These are phyloP conservation scores for Arachnomyces sp. DNA, from an alignment of 2,329 filamentous ascomycete species.

Conservation along the genomic window DNA sequence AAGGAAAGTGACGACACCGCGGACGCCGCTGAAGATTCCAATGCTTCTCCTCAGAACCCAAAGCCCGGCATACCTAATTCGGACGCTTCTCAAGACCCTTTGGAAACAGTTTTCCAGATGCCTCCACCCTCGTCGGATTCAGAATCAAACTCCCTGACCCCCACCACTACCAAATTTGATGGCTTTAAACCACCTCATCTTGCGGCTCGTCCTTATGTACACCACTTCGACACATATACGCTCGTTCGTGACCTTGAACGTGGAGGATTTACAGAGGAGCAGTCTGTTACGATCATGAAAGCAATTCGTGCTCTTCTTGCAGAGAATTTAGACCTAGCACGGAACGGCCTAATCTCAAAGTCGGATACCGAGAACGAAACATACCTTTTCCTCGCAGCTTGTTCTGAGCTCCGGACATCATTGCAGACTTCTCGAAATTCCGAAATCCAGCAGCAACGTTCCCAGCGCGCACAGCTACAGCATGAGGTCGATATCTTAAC, in stretches of 20 bases:
- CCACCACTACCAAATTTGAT: conserved; percentile 15
- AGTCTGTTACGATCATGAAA: conserved; percentile 87
- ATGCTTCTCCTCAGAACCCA: not conserved
- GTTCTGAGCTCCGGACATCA: conserved; percentile 83
- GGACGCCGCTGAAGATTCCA: not conserved
- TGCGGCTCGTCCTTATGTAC: conserved; percentile 70
- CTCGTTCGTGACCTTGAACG: conserved; percentile 71
- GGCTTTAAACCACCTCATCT: conserved; percentile 18
- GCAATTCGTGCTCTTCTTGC: conserved; percentile 70
- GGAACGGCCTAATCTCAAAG: conserved; percentile 74
- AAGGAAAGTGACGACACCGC: conserved; percentile 3
- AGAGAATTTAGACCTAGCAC: conserved; percentile 72
- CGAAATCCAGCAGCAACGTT: conserved; percentile 72
- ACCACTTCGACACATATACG: conserved; percentile 93
- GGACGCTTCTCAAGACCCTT: conserved; percentile 15
- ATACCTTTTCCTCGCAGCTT: conserved; percentile 90
- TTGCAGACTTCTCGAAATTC: conserved; percentile 69
- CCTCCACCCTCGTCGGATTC: conserved; percentile 26
- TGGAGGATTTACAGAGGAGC: conserved; percentile 63
- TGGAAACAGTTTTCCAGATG: conserved; percentile 37
- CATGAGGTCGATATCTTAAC: conserved; percentile 91
- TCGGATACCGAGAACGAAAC: conserved; percentile 90
- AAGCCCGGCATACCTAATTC: not conserved
- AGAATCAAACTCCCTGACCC: conserved; percentile 1
- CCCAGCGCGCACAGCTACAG: conserved; percentile 77